phyloP scores from a whole-genome alignment of 768 basidiomycete genomes.

The Boletus rubescentipes region DNA sequence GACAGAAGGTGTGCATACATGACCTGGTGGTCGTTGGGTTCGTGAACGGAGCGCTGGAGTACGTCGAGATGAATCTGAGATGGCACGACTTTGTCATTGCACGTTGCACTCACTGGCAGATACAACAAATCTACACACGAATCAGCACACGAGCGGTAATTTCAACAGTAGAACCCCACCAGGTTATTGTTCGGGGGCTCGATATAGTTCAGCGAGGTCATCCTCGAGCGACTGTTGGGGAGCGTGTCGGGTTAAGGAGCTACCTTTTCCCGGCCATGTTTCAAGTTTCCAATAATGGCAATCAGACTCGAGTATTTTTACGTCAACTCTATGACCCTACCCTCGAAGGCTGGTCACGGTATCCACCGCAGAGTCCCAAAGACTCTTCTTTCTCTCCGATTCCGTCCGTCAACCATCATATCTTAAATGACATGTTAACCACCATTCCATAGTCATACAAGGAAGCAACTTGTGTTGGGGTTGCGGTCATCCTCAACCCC shows the following conservation, averaged over 20 bases:
- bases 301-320: conserved; percentile 18
- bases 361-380: too few relatives aligned
- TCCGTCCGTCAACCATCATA: too few relatives aligned
- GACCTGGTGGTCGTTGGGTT: conserved; percentile 72
- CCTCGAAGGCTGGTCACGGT: too few relatives aligned
- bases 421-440: too few relatives aligned
- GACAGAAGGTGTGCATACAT: conserved; percentile 86
- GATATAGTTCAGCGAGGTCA: conserved; percentile 49
- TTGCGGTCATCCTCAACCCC: neutral
- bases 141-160: neutral
- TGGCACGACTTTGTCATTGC: neutral
- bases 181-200: conserved; percentile 66
- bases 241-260: conserved; percentile 8
- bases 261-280: neutral
- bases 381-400: too few relatives aligned
- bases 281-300: conserved; percentile 11
- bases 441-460: neutral
- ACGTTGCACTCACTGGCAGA: conserved; percentile 53
- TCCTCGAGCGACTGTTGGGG: conserved; percentile 8
- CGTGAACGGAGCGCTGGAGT: conserved; percentile 62
- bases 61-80: conserved; percentile 8
- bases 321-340: conserved; percentile 5
- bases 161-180: conserved; percentile 37
- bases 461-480: neutral
- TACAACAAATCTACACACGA: conserved; percentile 65